Evolutionary conservation across 2,329 filamentous ascomycete genomes (phyloP).

Genomic region (Akanthomyces lecanii): DNA sequence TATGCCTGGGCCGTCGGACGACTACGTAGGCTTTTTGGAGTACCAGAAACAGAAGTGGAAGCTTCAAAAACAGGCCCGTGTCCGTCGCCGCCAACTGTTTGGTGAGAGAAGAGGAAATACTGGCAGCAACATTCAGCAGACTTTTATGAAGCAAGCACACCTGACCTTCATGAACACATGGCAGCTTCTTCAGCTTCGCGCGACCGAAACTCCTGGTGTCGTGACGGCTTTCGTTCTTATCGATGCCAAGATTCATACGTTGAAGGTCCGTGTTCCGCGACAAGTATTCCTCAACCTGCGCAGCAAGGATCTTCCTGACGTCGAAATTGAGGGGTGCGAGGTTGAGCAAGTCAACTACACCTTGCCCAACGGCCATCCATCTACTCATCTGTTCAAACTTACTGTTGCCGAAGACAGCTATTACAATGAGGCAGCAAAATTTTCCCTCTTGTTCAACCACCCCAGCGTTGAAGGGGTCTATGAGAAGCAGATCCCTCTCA

Average conservation of each 20-base stretch:
- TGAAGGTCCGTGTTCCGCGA: slow-evolving; percentile 86
- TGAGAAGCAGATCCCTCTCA: slow-evolving; percentile 85
- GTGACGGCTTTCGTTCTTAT: slow-evolving; percentile 89
- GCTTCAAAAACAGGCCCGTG: slow-evolving; percentile 86
- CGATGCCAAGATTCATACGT: slow-evolving; percentile 80
- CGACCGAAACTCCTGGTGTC: slow-evolving; percentile 79
- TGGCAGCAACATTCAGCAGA: slow-evolving; percentile 56
- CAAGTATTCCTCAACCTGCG: slow-evolving; percentile 91
- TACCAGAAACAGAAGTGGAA: slow-evolving; percentile 99
- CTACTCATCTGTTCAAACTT: slow-evolving; percentile 89
- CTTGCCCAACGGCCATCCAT: slow-evolving; percentile 90
- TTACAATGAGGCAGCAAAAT: slow-evolving; percentile 76
- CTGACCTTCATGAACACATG: slow-evolving; percentile 86
- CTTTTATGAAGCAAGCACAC: slow-evolving; percentile 89
- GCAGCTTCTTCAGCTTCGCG: slow-evolving; percentile 85
- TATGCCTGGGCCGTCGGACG: slow-evolving; percentile 79
- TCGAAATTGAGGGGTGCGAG: slow-evolving; percentile 78
- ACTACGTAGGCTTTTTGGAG: slow-evolving; percentile 82
- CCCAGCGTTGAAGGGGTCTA: slow-evolving; percentile 96
- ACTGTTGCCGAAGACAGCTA: slow-evolving; percentile 86
- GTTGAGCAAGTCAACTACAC: slow-evolving; percentile 93
- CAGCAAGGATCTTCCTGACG: slow-evolving; percentile 78
- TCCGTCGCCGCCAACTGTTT: slow-evolving; percentile 83
- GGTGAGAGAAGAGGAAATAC: slow-evolving; percentile 65
- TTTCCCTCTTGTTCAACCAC: slow-evolving; percentile 81